Conservation (phyloP, 129 eudicot species). For the Smallanthus sonchifolius region DNA sequence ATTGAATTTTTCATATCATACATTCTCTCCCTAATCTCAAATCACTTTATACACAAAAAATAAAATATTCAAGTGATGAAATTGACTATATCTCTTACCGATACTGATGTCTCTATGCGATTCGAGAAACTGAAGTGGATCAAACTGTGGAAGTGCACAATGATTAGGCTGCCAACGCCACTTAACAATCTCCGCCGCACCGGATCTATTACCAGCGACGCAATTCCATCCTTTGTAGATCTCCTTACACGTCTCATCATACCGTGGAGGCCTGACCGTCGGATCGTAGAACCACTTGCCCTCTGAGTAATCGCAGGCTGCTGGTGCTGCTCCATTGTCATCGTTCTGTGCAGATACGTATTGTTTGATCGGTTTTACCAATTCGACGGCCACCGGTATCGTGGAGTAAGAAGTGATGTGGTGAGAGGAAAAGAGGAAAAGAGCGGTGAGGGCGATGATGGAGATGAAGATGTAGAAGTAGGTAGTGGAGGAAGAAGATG, state of each 20-base stretch:
- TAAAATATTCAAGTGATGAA: background rate
- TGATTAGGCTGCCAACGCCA: conserved; percentile 90
- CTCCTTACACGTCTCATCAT: conserved; percentile 86
- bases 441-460: conserved; percentile 43
- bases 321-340: conserved; percentile 10
- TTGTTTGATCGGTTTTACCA: background rate
- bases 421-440: conserved; percentile 52
- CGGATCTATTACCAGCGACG: conserved; percentile 57
- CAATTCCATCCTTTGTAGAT: conserved; percentile 95
- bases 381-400: conserved; percentile 1
- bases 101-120: conserved; percentile 54
- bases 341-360: background rate
- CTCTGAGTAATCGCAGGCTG: conserved; percentile 58
- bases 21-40: too few species aligned
- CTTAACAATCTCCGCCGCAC: conserved; percentile 60
- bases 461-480: conserved; percentile 47
- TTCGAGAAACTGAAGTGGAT: conserved; percentile 55
- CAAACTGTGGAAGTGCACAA: conserved; percentile 73
- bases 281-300: conserved; percentile 94
- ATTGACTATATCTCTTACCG: conserved; percentile 36
- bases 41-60: background rate
- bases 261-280: conserved; percentile 45
- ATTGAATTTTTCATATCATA: too few species aligned
- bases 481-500: conserved; percentile 28
- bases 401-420: conserved; percentile 30